Conservation (phyloP, 2,329 filamentous ascomycete species). For the Colletotrichum theobromicola region DNA sequence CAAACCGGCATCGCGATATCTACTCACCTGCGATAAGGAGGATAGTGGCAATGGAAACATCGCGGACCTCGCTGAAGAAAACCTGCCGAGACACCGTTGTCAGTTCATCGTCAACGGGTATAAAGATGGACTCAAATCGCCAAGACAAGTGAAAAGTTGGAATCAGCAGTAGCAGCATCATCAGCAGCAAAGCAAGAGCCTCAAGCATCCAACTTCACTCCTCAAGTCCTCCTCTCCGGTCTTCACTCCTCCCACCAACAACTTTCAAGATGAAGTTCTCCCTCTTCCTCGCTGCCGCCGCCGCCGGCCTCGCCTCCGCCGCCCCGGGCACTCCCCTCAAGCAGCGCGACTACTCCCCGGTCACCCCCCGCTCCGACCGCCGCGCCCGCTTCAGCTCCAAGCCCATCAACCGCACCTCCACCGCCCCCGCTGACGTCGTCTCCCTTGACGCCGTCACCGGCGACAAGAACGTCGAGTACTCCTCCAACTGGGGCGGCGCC, state of each 20-base stretch:
- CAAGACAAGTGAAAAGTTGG: background rate
- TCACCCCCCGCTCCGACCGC: background rate
- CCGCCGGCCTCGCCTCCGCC: conserved; percentile 21
- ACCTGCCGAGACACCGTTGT: background rate
- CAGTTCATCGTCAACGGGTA: background rate
- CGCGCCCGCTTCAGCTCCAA: conserved; percentile 12
- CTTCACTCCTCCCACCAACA: background rate
- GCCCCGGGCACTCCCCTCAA: conserved; percentile 9
- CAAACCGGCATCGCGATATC: conserved; percentile 2
- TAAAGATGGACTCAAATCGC: background rate
- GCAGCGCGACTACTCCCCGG: conserved; percentile 9
- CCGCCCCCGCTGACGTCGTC: background rate
- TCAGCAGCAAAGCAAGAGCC: background rate
- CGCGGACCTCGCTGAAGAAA: background rate
- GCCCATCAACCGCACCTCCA: conserved; percentile 18
- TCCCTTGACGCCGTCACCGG: background rate
- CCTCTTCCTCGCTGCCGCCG: conserved; percentile 16
- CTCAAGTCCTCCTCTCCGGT: background rate
- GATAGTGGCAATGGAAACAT: background rate
- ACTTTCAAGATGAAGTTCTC: conserved; percentile 16
- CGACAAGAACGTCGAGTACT: conserved; percentile 24
- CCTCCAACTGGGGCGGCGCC: conserved; percentile 34
- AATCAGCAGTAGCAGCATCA: background rate
- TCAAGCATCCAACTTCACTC: background rate
- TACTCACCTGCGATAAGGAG: conserved; percentile 10